phyloP scores from a whole-genome alignment of 805 yeast species.

The Starmerella cellae region DNA sequence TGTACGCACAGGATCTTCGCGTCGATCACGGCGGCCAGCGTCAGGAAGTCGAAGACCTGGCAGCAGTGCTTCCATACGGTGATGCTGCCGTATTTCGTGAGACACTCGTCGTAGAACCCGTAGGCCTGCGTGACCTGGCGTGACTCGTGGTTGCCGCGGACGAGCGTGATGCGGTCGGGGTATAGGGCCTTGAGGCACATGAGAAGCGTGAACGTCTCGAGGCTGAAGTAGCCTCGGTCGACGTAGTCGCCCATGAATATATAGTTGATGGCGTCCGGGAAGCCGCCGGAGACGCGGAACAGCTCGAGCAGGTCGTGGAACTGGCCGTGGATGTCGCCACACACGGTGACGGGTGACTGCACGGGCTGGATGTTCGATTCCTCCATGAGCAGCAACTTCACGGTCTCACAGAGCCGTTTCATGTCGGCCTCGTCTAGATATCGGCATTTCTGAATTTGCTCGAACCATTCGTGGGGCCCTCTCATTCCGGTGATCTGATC shows the following conservation, averaged over 20 bases:
- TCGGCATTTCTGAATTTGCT: conserved; percentile 79
- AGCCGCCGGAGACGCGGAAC: conserved; percentile 83
- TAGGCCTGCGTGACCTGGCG: conserved; percentile 97
- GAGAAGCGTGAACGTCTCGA: conserved; percentile 84
- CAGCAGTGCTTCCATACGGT: conserved; percentile 95
- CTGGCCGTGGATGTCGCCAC: conserved; percentile 90
- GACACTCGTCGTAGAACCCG: conserved; percentile 93
- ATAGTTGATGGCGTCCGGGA: conserved; percentile 65
- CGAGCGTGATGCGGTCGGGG: conserved; percentile 75
- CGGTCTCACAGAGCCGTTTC: conserved; percentile 92
- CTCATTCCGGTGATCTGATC: conserved; percentile 14
- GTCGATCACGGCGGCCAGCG: conserved; percentile 90
- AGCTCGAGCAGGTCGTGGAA: conserved; percentile 87
- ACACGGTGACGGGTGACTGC: conserved; percentile 85
- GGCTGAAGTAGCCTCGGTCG: conserved; percentile 90
- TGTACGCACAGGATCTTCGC: conserved; percentile 91
- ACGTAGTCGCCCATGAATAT: conserved; percentile 92
- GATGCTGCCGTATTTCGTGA: conserved; percentile 83
- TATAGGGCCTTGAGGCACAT: conserved; percentile 87
- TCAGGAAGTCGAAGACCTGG: conserved; percentile 86
- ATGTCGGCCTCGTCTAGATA: conserved; percentile 81
- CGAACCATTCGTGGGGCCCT: conserved; percentile 95
- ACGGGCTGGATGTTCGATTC: conserved; percentile 95
- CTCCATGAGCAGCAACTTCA: conserved; percentile 89
- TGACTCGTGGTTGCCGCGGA: conserved; percentile 95